These are phyloP conservation scores for Cladosporium sp. DNA, from an alignment of 2,329 filamentous ascomycete species.

Conservation along the genomic window DNA sequence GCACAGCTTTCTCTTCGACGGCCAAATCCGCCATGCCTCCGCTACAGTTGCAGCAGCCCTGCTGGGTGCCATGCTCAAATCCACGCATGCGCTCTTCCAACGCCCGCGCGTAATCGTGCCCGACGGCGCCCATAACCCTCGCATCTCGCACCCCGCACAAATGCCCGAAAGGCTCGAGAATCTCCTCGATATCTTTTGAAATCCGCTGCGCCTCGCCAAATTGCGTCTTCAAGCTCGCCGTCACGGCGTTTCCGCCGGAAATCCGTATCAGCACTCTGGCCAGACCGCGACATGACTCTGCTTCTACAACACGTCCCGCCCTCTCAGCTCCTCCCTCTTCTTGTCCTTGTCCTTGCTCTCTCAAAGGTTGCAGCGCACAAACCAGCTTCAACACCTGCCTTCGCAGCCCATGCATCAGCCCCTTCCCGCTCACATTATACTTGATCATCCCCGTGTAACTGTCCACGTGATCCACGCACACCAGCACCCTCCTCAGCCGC, in stretches of 20 bases:
- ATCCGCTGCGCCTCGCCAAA: slow-evolving; percentile 33
- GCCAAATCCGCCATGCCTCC: slow-evolving; percentile 15
- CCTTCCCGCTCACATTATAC: slow-evolving; percentile 50
- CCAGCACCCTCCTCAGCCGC: slow-evolving; percentile 43
- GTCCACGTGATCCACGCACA: slow-evolving; percentile 51
- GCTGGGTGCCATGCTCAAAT: neutral
- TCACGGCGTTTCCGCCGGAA: slow-evolving; percentile 35
- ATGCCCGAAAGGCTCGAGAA: slow-evolving; percentile 44
- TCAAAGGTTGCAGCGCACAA: slow-evolving; percentile 35
- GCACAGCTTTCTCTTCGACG: slow-evolving; percentile 19
- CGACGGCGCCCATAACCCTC: slow-evolving; percentile 42
- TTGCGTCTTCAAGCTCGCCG: slow-evolving; percentile 34
- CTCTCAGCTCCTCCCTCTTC: slow-evolving; percentile 3
- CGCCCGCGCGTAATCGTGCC: slow-evolving; percentile 37
- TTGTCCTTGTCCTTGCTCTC: slow-evolving; percentile 12
- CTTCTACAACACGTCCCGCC: neutral
- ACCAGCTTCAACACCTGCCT: slow-evolving; percentile 45
- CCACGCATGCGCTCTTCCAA: slow-evolving; percentile 38
- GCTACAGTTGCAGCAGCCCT: slow-evolving; percentile 12
- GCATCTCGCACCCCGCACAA: slow-evolving; percentile 40
- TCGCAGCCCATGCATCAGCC: slow-evolving; percentile 45
- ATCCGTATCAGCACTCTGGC: slow-evolving; percentile 30
- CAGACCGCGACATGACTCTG: slow-evolving; percentile 20
- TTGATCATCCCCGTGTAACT: slow-evolving; percentile 54
- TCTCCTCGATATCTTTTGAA: slow-evolving; percentile 40